These are phyloP conservation scores for Kwoniella shivajii DNA, from an alignment of 1,284 basidiomycete species.

Conservation along the genomic window DNA sequence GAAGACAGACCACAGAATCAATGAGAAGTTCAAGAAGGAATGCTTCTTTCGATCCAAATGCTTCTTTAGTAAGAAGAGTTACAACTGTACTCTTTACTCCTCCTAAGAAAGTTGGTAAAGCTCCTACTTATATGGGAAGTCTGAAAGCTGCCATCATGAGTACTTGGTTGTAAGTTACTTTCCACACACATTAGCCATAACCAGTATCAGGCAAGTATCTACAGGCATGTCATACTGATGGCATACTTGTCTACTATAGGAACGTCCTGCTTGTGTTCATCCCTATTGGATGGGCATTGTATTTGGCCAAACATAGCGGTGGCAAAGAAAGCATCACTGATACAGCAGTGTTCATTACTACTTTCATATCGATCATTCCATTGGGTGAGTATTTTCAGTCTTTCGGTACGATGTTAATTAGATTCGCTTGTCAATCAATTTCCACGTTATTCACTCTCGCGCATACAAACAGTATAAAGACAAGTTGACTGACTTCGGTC, in stretches of 20 bases:
- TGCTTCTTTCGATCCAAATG: conserved; percentile 9
- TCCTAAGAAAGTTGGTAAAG: conserved; percentile 47
- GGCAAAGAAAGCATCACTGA: conserved; percentile 47
- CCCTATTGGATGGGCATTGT: conserved; percentile 55
- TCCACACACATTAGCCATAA: background rate
- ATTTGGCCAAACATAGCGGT: conserved; percentile 47
- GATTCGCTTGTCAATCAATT: conserved; percentile 49
- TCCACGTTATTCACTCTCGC: background rate
- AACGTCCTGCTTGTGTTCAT: conserved; percentile 57
- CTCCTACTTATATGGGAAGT: conserved; percentile 48
- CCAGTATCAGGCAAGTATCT: background rate
- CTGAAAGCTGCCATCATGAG: conserved; percentile 48
- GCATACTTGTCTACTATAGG: conserved; percentile 13
- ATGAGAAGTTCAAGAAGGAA: conserved; percentile 1
- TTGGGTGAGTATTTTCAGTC: conserved; percentile 32
- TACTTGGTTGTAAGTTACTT: conserved; percentile 51
- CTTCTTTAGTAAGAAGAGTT: conserved; percentile 32
- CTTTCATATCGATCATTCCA: conserved; percentile 56
- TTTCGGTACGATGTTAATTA: conserved; percentile 58
- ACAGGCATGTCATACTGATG: background rate
- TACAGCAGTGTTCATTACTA: conserved; percentile 49
- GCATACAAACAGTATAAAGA: background rate
- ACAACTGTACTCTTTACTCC: conserved; percentile 52
- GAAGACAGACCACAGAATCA: conserved; percentile 7
- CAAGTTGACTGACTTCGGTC: no score